These are phyloP conservation scores for Medicago lupulina DNA, from an alignment of 306 rosid species.

Conservation along the genomic window DNA sequence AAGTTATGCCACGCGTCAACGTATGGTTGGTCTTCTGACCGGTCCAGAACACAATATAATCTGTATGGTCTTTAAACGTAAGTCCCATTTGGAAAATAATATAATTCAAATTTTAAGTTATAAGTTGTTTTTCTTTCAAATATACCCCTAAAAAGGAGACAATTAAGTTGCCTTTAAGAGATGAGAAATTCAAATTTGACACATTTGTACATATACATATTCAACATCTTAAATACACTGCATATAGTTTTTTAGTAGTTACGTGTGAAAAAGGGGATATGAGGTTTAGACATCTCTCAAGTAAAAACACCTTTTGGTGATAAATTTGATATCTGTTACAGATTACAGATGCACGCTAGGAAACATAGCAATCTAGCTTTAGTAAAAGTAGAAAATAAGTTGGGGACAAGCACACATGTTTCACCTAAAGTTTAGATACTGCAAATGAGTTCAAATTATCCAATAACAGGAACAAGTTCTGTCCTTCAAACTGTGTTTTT, in stretches of 20 bases:
- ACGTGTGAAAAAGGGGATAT: conserved; percentile 13
- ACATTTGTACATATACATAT: too few species aligned
- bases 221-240: too few species aligned
- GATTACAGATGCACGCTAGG: conserved; percentile 40
- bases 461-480: conserved; percentile 23
- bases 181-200: too few species aligned
- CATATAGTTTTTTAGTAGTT: background rate
- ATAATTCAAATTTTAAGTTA: too few species aligned
- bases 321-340: conserved; percentile 30
- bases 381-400: conserved; percentile 38
- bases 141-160: too few species aligned
- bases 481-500: conserved; percentile 13
- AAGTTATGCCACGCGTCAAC: too few species aligned
- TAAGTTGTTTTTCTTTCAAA: too few species aligned
- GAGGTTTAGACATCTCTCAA: conserved; percentile 25
- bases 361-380: conserved; percentile 48
- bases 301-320: conserved; percentile 37
- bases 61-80: too few species aligned
- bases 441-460: conserved; percentile 27
- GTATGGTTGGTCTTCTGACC: too few species aligned
- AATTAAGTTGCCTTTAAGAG: too few species aligned
- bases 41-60: too few species aligned
- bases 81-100: too few species aligned
- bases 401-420: conserved; percentile 45
- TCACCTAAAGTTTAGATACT: conserved; percentile 43